These are phyloP conservation scores for Phytophthora macrochlamydospora DNA, from an alignment of 352 stramenopile species.

Conservation along the genomic window DNA sequence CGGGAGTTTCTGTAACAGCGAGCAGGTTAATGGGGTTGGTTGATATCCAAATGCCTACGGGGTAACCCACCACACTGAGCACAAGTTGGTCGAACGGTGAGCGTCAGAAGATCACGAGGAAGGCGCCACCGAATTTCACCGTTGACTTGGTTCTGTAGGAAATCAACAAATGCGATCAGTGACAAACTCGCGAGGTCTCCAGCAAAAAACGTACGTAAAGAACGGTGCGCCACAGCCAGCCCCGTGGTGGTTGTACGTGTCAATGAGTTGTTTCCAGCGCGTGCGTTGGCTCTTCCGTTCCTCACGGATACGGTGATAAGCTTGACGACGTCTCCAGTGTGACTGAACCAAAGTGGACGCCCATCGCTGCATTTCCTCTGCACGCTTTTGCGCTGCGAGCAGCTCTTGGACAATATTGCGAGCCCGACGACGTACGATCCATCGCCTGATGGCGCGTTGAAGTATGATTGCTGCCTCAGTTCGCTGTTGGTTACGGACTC, in stretches of 20 bases:
- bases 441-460: constrained; percentile 52
- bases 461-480: constrained; percentile 43
- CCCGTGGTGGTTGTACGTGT: constrained; percentile 78
- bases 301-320: constrained; percentile 33
- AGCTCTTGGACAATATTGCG: constrained; percentile 54
- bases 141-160: constrained; percentile 86
- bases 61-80: constrained; percentile 84
- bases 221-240: constrained; percentile 83
- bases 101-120: constrained; percentile 86
- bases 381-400: constrained; percentile 40
- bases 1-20: constrained; percentile 36
- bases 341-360: constrained; percentile 73
- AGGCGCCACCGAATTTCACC: constrained; percentile 91
- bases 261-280: constrained; percentile 93
- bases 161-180: constrained; percentile 5
- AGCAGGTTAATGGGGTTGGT: neutral
- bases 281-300: constrained; percentile 50
- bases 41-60: neutral
- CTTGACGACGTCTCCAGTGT: constrained; percentile 60
- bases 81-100: constrained; percentile 77
- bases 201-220: constrained; percentile 79
- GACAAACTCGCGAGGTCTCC: neutral
- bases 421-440: constrained; percentile 49
- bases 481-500: constrained; percentile 32
- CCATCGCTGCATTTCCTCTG: constrained; percentile 70